Evolutionary conservation across 306 rosid genomes (phyloP).

Genomic region (Vicia faba): DNA sequence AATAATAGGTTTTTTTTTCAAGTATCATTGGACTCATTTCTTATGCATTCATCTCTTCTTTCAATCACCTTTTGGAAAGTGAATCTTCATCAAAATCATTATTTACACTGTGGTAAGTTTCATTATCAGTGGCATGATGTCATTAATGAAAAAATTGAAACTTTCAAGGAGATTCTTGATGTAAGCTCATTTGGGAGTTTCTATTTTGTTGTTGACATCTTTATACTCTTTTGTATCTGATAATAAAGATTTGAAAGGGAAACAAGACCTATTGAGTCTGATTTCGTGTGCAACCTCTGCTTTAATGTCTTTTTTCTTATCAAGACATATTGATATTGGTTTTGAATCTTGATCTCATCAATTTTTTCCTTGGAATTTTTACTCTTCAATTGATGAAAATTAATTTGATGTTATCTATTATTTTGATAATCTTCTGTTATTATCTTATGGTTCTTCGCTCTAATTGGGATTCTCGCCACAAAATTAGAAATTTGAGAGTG

Average conservation of each 20-base stretch:
- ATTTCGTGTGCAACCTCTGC: conserved; percentile 28
- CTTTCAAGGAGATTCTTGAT: too few species aligned
- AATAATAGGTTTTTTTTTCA: conserved; percentile 30
- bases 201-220: too few species aligned
- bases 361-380: conserved; percentile 39
- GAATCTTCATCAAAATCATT: conserved; percentile 34
- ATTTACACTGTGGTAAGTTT: conserved; percentile 23
- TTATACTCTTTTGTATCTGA: too few species aligned
- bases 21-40: conserved; percentile 27
- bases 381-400: conserved; percentile 37
- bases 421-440: conserved; percentile 23
- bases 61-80: conserved; percentile 36
- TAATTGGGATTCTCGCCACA: not conserved
- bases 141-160: too few species aligned
- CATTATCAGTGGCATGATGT: not conserved
- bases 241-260: not conserved
- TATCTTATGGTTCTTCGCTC: conserved; percentile 26
- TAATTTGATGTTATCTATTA: conserved; percentile 21
- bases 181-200: too few species aligned
- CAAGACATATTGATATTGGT: conserved; percentile 30
- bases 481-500: not conserved
- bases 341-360: conserved; percentile 34
- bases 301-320: conserved; percentile 30
- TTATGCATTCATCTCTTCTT: conserved; percentile 37
- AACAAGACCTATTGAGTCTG: conserved; percentile 28